Evolutionary conservation across 106 monocot genomes (phyloP).

Genomic region (Narthecium ossifragum): DNA sequence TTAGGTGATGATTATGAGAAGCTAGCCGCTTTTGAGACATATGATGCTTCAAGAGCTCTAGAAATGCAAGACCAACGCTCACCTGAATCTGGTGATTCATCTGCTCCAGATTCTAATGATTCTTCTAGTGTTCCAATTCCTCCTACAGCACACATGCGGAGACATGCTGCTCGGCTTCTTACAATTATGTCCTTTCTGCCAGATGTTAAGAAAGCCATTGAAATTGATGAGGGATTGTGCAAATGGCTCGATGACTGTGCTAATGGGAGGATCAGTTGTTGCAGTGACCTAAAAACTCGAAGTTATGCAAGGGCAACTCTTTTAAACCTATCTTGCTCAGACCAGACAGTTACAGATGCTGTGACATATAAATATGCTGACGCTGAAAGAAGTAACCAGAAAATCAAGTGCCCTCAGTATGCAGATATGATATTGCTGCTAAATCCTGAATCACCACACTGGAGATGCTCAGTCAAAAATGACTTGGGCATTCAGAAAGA

Average conservation of each 20-base stretch:
- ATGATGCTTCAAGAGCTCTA: constrained; percentile 69
- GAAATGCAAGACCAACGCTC: constrained; percentile 43
- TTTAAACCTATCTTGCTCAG: constrained; percentile 46
- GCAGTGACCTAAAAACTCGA: constrained; percentile 76
- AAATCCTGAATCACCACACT: constrained; percentile 70
- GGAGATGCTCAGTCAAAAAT: constrained; percentile 31
- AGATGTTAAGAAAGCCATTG: constrained; percentile 46
- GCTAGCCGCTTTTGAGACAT: constrained; percentile 82
- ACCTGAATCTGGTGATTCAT: constrained; percentile 27
- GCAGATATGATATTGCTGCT: constrained; percentile 86
- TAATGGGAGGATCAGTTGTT: constrained; percentile 49
- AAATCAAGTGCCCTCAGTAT: constrained; percentile 43
- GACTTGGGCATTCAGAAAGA: constrained; percentile 8
- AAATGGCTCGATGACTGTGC: constrained; percentile 96
- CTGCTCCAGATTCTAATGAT: constrained; percentile 43
- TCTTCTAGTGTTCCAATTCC: constrained; percentile 75
- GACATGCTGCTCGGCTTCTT: constrained; percentile 86
- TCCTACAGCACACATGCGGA: constrained; percentile 83
- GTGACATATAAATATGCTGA: not conserved
- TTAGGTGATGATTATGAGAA: constrained; percentile 91
- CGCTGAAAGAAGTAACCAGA: constrained; percentile 10
- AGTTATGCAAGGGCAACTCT: constrained; percentile 83
- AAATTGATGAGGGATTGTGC: constrained; percentile 53
- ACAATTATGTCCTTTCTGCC: constrained; percentile 72
- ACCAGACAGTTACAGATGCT: constrained; percentile 10